phyloP scores from a whole-genome alignment of 768 basidiomycete species.

The Butyriboletus loyo region DNA sequence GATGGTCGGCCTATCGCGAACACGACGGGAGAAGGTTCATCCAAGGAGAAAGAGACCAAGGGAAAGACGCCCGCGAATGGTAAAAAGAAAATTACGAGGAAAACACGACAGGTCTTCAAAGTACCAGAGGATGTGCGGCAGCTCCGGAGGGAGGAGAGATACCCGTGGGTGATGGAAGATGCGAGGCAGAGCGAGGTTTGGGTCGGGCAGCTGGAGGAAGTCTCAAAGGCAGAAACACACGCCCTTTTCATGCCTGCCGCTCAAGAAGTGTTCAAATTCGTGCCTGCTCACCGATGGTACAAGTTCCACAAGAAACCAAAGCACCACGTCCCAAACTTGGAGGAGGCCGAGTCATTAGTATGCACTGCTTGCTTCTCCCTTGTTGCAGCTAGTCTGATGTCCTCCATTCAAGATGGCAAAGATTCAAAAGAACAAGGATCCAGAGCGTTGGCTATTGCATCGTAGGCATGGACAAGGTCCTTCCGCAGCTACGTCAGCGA shows the following conservation, averaged over 20 bases:
- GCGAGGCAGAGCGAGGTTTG: constrained; percentile 66
- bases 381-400: neutral
- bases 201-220: constrained; percentile 81
- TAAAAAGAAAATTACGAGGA: constrained; percentile 80
- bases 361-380: constrained; percentile 16
- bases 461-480: constrained; percentile 56
- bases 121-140: constrained; percentile 77
- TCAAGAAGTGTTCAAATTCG: constrained; percentile 81
- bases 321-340: constrained; percentile 65
- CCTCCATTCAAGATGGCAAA: constrained; percentile 28
- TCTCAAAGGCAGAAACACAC: constrained; percentile 63
- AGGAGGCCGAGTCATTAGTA: constrained; percentile 67
- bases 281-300: constrained; percentile 87
- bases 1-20: constrained; percentile 66
- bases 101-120: constrained; percentile 77
- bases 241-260: constrained; percentile 84
- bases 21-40: constrained; percentile 28
- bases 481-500: constrained; percentile 60
- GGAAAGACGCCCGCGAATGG: constrained; percentile 43
- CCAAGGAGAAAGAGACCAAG: constrained; percentile 38
- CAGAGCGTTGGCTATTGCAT: constrained; percentile 66
- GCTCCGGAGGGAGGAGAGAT: constrained; percentile 79
- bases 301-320: constrained; percentile 86
- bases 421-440: constrained; percentile 72
- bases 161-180: constrained; percentile 93